phyloP scores from a whole-genome alignment of 1,139 yeast genomes.

The Yamadazyma trypodendri region DNA sequence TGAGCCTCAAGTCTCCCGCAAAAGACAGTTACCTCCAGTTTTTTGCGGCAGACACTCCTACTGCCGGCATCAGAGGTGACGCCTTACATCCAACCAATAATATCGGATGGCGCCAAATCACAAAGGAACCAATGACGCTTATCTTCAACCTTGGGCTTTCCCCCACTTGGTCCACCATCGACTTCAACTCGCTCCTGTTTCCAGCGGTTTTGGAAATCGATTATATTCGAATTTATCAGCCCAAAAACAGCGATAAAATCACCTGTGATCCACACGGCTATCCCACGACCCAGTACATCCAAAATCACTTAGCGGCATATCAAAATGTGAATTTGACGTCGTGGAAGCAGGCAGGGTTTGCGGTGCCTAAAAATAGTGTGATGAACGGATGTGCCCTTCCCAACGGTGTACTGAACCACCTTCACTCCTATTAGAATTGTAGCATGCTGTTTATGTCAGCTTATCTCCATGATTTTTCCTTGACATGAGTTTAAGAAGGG shows the following conservation, averaged over 20 bases:
- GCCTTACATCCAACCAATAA: conserved; percentile 27
- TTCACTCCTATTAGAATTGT: background rate
- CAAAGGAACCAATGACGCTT: conserved; percentile 31
- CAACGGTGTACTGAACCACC: background rate
- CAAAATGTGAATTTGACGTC: conserved; percentile 22
- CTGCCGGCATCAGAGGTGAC: conserved; percentile 23
- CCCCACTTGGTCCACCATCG: conserved; percentile 25
- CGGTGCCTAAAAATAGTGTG: conserved; percentile 22
- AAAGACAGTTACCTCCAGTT: conserved; percentile 24
- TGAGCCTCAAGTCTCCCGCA: conserved; percentile 18
- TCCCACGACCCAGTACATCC: conserved; percentile 28
- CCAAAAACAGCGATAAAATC: conserved; percentile 17
- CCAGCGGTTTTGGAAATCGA: conserved; percentile 29
- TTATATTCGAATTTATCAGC: conserved; percentile 29
- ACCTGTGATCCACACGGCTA: conserved; percentile 29
- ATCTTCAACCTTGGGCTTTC: conserved; percentile 30
- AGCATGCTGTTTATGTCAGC: too few species aligned
- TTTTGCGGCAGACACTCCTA: conserved; percentile 21
- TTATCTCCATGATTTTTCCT: too few species aligned
- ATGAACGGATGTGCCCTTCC: conserved; percentile 16
- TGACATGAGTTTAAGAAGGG: too few species aligned
- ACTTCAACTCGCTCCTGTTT: conserved; percentile 22
- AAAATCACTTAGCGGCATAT: conserved; percentile 24
- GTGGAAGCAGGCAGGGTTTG: conserved; percentile 28
- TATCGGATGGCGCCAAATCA: conserved; percentile 27